Evolutionary conservation across 148 eudicot species (phyloP), one percentile per base, ranked within the genome.

Genomic region (Diospyros kaki): DNA sequence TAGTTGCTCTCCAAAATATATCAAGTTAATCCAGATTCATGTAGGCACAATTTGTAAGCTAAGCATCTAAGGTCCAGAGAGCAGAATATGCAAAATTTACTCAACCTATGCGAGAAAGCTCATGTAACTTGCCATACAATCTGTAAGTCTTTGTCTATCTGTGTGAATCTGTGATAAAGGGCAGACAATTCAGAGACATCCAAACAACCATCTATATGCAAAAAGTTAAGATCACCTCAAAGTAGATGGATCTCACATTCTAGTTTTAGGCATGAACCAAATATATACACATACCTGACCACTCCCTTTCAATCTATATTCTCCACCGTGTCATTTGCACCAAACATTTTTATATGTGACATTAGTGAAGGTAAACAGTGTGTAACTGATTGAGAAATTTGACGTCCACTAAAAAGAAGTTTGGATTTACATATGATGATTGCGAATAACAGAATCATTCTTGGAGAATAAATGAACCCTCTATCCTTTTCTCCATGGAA

Each of bases 381-480:
- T 6, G 3, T 9, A 54, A 58, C 56, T 28, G 39, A 39, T 7
- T 50, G 15, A 58, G 66, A 76, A 68, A 14, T 4, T n/a, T 28
- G 43, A 5, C 17, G 42, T 68, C 17, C 42, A 68, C 3, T 38
- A 4, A 13, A 52, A 48, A 68, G 8, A 5, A 51, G 41, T 11
- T 43, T 69, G 55, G 69, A 69, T 79, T 48, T 74, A 64, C 15
- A 75, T 48, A 43, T 55, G 8, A 17, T 72, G 40, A 10, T 42
- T 11, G 18, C 3, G 11, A 1, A 28, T 4, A 64, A 18, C 53
- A 6, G 15, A 44, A 69, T 87, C 83, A 89, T 58, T 93, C 97
- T 71, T 87, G 90, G 69, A 93, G 84, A 64, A 91, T 92, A 73
- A 92, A 89, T 2, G 97, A 87, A 66, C 97, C 98, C 73, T 93